phyloP scores from a whole-genome alignment of 2,329 filamentous ascomycete genomes.

The Colletotrichum sp. region DNA sequence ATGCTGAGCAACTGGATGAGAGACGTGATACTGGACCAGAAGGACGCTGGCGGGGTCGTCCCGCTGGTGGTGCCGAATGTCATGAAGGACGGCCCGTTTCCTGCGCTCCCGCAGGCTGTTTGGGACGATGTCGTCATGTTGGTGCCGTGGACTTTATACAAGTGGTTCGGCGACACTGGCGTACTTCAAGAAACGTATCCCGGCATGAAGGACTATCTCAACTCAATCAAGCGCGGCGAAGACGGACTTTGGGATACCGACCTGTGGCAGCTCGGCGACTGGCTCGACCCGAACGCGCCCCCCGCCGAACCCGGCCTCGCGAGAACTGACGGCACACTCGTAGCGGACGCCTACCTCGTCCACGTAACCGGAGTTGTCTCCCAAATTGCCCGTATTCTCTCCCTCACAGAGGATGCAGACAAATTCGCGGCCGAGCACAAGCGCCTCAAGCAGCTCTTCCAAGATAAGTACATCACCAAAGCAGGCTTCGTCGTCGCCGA shows the following conservation, averaged over 20 bases:
- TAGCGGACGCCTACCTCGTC: slow-evolving; percentile 53
- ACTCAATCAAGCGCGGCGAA: slow-evolving; percentile 32
- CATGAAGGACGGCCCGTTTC: slow-evolving; percentile 25
- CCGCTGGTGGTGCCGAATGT: slow-evolving; percentile 34
- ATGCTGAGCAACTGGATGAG: slow-evolving; percentile 55
- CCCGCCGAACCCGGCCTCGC: slow-evolving; percentile 42
- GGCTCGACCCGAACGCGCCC: slow-evolving; percentile 53
- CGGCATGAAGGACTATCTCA: slow-evolving; percentile 44
- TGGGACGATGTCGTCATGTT: slow-evolving; percentile 48
- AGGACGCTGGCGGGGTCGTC: slow-evolving; percentile 37
- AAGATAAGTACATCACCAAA: slow-evolving; percentile 31
- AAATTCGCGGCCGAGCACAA: slow-evolving; percentile 23
- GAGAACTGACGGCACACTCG: slow-evolving; percentile 42
- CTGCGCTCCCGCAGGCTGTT: slow-evolving; percentile 34
- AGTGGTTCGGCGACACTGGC: slow-evolving; percentile 37
- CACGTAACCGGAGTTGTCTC: slow-evolving; percentile 42
- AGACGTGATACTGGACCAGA: slow-evolving; percentile 41
- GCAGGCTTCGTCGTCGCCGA: slow-evolving; percentile 34
- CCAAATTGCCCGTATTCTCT: slow-evolving; percentile 36
- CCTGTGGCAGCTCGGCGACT: slow-evolving; percentile 47
- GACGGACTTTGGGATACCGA: slow-evolving; percentile 44
- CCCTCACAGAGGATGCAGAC: slow-evolving; percentile 27
- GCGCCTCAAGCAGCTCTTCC: slow-evolving; percentile 30
- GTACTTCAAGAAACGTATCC: slow-evolving; percentile 41
- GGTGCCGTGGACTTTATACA: slow-evolving; percentile 44